Conservation (phyloP, 371 early-diverging fungal genomes). For the Actinomortierella wolfii region DNA sequence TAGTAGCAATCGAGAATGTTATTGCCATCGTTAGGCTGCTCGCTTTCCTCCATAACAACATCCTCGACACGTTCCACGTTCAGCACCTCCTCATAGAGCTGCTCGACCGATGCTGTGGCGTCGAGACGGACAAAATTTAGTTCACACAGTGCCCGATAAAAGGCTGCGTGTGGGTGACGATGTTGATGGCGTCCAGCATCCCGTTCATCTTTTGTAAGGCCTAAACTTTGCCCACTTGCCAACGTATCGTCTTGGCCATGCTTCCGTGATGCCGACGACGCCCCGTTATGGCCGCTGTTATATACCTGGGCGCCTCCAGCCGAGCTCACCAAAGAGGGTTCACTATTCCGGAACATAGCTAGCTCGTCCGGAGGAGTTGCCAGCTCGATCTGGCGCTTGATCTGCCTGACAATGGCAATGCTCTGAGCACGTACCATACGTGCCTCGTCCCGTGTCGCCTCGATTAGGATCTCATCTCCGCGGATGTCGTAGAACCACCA, state of each 20-base stretch:
- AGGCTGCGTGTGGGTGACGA: slow-evolving; percentile 22
- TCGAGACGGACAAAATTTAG: slow-evolving; percentile 46
- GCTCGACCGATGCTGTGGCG: slow-evolving; percentile 45
- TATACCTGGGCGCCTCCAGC: no score
- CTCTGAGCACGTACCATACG: slow-evolving; percentile 27
- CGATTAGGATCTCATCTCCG: slow-evolving; percentile 54
- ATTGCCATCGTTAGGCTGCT: slow-evolving; percentile 41
- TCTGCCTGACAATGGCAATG: slow-evolving; percentile 34
- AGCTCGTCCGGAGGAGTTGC: no score
- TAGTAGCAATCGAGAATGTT: slow-evolving; percentile 44
- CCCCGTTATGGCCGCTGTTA: no score
- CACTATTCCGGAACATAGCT: no score
- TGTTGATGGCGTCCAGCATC: not conserved
- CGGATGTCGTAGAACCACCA: slow-evolving; percentile 53
- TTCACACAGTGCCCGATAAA: slow-evolving; percentile 25
- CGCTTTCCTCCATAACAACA: slow-evolving; percentile 43
- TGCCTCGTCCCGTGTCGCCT: slow-evolving; percentile 46
- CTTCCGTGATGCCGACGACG: no score
- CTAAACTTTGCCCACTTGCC: no score
- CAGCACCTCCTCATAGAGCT: slow-evolving; percentile 48
- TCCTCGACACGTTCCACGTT: slow-evolving; percentile 43
- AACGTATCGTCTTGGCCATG: no score
- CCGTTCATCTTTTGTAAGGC: no score
- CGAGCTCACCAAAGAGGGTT: no score
- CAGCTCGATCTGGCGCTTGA: slow-evolving; percentile 17